These are phyloP conservation scores for Aspergillus flavus DNA, from an alignment of 2,329 filamentous ascomycete species.

Conservation along the genomic window DNA sequence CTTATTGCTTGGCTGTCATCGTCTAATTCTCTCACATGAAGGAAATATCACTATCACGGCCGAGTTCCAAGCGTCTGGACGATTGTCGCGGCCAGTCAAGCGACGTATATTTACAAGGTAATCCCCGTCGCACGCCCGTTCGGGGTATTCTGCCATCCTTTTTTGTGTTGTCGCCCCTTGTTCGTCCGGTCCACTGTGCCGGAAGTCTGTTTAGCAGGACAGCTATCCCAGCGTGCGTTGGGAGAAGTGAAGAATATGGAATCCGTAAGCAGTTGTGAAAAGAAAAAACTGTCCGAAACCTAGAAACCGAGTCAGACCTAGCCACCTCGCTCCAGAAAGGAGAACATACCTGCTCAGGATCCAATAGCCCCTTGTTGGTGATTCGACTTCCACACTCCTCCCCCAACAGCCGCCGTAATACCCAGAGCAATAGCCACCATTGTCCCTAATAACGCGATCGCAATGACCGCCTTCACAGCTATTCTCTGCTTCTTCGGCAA, in stretches of 20 bases:
- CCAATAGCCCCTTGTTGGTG: constrained; percentile 32
- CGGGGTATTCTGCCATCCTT: not conserved
- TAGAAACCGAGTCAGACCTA: not conserved
- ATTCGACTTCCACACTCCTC: constrained; percentile 46
- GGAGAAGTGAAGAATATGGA: not conserved
- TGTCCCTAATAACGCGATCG: constrained; percentile 44
- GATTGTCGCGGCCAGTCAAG: not conserved
- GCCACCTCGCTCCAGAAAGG: too few relatives aligned
- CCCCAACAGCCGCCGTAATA: constrained; percentile 47
- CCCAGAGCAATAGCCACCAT: constrained; percentile 51
- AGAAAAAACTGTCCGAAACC: not conserved
- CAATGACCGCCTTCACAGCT: constrained; percentile 43
- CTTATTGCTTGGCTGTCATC: not conserved
- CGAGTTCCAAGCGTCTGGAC: not conserved
- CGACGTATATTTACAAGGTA: not conserved
- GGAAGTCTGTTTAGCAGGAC: not conserved
- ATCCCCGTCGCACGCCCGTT: not conserved
- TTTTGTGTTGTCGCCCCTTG: not conserved
- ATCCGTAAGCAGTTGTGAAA: not conserved
- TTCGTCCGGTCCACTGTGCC: not conserved
- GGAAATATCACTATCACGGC: not conserved
- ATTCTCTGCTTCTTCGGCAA: constrained; percentile 42
- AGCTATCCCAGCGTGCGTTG: not conserved
- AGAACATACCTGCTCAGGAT: constrained; percentile 17
- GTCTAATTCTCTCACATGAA: not conserved